A percentile compares a stretch with the other conserved stretches of the same genome.
Conservation (phyloP, 768 basidiomycete species). For the Hortiboletus campestris region DNA sequence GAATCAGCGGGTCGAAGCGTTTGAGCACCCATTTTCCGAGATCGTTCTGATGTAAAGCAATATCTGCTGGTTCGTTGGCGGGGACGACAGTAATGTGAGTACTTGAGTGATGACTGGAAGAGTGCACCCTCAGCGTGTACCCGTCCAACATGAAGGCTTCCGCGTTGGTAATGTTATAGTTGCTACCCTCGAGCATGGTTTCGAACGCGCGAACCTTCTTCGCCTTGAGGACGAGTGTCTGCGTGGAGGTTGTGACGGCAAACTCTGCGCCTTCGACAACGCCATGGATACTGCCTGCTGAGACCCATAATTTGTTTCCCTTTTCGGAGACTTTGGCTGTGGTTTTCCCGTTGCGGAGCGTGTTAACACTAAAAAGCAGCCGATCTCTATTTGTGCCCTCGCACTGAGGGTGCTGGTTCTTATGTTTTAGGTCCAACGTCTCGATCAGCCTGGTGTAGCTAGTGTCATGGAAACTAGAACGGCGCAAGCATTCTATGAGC, state of each 20-base stretch:
- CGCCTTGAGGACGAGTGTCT: constrained; percentile 9
- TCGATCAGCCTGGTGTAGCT: constrained; percentile 13
- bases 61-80: constrained; percentile 6
- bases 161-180: background rate
- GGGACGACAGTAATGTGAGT: constrained; percentile 9
- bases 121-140: constrained; percentile 7
- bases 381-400: constrained; percentile 16
- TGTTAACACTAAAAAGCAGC: constrained; percentile 22
- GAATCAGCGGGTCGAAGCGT: constrained; percentile 15
- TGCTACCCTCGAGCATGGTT: constrained; percentile 10
- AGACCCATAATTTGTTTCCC: constrained; percentile 5
- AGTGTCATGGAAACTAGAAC: constrained; percentile 10
- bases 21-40: constrained; percentile 12
- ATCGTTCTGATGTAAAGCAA: background rate
- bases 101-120: background rate
- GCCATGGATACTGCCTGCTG: constrained; percentile 20
- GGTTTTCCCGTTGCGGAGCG: constrained; percentile 6
- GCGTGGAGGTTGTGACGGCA: background rate
- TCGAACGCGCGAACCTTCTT: constrained; percentile 13
- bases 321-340: constrained; percentile 16
- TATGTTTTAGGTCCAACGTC: constrained; percentile 4
- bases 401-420: constrained; percentile 19
- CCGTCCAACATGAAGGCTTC: constrained; percentile 12
- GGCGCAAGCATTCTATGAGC: constrained; percentile 13
- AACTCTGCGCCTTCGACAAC: constrained; percentile 15